Evolutionary conservation across 2,329 filamentous ascomycete genomes (phyloP).

Genomic region (Magnaporthiopsis rhizophila): DNA sequence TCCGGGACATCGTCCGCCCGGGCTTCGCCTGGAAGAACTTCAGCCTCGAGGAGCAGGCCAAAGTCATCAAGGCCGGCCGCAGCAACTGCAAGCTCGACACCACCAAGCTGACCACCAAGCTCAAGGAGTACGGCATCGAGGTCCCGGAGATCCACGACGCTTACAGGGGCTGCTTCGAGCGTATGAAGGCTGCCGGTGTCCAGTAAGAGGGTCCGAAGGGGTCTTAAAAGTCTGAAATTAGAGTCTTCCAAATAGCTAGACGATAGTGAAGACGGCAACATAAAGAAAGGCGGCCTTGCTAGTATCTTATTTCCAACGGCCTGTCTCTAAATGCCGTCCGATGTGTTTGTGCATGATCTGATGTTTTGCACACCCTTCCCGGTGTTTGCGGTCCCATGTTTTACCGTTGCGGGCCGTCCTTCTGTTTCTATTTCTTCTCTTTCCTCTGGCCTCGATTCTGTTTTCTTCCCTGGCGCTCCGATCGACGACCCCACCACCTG

Average conservation of each 20-base stretch:
- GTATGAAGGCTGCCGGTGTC: slow-evolving; percentile 50
- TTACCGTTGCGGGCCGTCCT: not conserved
- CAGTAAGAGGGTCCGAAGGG: slow-evolving; percentile 25
- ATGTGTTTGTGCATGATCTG: too few relatives aligned
- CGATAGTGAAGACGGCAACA: not conserved
- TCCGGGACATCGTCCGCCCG: slow-evolving; percentile 55
- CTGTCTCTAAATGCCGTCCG: too few relatives aligned
- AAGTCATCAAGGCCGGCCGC: slow-evolving; percentile 59
- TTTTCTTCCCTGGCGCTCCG: too few relatives aligned
- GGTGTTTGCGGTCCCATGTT: too few relatives aligned
- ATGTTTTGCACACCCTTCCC: too few relatives aligned
- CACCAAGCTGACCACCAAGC: slow-evolving; percentile 51
- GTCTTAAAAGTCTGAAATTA: not conserved
- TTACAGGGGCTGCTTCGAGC: slow-evolving; percentile 53
- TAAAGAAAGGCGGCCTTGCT: not conserved
- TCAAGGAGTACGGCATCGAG: slow-evolving; percentile 49
- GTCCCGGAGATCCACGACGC: slow-evolving; percentile 56
- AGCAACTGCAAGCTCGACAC: slow-evolving; percentile 60
- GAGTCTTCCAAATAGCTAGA: not conserved
- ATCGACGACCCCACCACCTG: too few relatives aligned
- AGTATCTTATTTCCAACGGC: not conserved
- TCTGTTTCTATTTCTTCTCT: too few relatives aligned
- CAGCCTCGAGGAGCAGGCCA: slow-evolving; percentile 55
- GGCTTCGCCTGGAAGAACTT: slow-evolving; percentile 58
- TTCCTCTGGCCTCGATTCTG: too few relatives aligned